Base-by-base conservation (phyloP, 352 stramenopile species). In the Phytopythium litorale region DNA sequence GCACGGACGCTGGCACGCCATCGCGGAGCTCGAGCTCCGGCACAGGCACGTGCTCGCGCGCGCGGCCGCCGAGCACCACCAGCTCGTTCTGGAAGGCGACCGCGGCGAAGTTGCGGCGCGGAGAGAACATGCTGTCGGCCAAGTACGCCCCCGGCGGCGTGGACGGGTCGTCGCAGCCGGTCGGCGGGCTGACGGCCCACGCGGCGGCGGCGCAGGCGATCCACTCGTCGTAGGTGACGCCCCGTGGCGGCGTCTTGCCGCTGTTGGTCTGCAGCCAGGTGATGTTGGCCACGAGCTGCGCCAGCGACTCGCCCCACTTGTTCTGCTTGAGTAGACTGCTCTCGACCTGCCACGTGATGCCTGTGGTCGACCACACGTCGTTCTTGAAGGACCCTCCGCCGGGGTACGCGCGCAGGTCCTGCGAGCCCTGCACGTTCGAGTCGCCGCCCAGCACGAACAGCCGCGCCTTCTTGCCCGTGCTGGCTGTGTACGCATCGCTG, bases 61-160 rank as follows among this genome's bases (percentile, higher is more conserved):
- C 83, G 0, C 79, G 73, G 28, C 83, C 83, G 19, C 83, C 81
- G 21, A 92, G 72, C 4, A 92, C 78, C 19, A 71, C 79, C 6
- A 92, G 51, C 46, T 88, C 69, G 45, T 87, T 81, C 30, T 87
- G 63, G 58, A 89, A 89, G 18, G 76, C 69, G 1, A 82, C 54
- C 7, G 80, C 72, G 3, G 81, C 81, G 54, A 91, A 89, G 45
- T 92, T 89, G 16, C 83, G 77, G 0, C 83, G 68, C 32, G 83
- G 81, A 33, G 79, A 89, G 38, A 88, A 92, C 83, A 92, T 92
- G 48, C 85, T 89, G 56, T 92, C 81, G 4, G 83, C 76, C 19
- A 92, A 43, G 53, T 92, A 92, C 32, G 79, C 69, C 3, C 83
- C 83, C 1, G 83, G 83, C 0, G 83, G 72, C 53, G 73, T 65